Conservation (phyloP, 2,329 filamentous ascomycete species). For the Fusarium sp. region DNA sequence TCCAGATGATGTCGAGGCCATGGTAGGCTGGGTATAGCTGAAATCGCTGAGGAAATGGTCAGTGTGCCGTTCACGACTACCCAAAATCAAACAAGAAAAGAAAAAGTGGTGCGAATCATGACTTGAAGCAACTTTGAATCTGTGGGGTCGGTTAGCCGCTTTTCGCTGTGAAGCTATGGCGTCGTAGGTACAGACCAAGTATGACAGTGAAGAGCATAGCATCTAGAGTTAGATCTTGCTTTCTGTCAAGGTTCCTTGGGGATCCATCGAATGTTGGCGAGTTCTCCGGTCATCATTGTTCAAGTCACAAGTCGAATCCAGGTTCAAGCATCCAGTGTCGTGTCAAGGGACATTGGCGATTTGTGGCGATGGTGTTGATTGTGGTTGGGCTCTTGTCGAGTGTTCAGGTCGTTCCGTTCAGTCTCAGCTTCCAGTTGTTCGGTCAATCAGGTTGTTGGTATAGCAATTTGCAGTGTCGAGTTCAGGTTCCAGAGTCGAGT, state of each 20-base stretch:
- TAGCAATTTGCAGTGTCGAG: constrained; percentile 33
- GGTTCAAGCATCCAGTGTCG: constrained; percentile 16
- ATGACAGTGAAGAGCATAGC: constrained; percentile 20
- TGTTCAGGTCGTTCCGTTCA: background rate
- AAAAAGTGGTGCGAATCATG: constrained; percentile 46
- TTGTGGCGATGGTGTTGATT: background rate
- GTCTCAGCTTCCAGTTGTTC: constrained; percentile 23
- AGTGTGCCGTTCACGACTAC: constrained; percentile 67
- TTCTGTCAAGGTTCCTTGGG: constrained; percentile 31
- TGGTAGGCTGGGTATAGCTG: constrained; percentile 65
- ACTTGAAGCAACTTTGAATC: constrained; percentile 70
- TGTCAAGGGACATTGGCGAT: background rate
- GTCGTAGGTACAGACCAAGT: constrained; percentile 45
- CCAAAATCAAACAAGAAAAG: constrained; percentile 48
- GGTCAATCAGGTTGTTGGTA: constrained; percentile 40
- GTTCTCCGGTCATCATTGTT: constrained; percentile 11
- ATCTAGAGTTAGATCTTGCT: constrained; percentile 31
- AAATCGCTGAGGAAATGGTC: constrained; percentile 67
- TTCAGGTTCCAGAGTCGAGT: constrained; percentile 10
- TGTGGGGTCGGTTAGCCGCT: constrained; percentile 50
- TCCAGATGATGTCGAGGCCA: constrained; percentile 62
- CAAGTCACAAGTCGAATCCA: constrained; percentile 31
- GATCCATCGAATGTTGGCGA: constrained; percentile 15
- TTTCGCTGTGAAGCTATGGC: constrained; percentile 25
- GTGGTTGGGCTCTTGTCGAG: background rate